phyloP scores from a whole-genome alignment of 805 yeast genomes.

The Clavispora asparagi region DNA sequence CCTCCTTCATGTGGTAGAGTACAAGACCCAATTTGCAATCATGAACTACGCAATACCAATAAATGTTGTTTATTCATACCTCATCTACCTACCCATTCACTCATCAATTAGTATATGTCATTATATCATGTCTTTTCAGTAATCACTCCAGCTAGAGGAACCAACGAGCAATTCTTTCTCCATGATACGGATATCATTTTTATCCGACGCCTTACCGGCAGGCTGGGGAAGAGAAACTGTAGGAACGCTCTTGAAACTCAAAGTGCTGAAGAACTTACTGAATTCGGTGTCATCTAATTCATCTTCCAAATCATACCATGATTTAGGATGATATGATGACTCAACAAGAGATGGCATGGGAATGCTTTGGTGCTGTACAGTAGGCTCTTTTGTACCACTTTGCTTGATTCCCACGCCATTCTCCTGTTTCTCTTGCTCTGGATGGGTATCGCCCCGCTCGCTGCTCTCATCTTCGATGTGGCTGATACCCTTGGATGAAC shows the following conservation, averaged over 20 bases:
- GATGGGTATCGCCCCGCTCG: neutral
- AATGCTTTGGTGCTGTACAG: constrained; percentile 2
- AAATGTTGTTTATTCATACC: neutral
- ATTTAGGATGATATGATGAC: constrained; percentile 23
- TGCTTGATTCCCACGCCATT: neutral
- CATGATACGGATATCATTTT: constrained; percentile 6
- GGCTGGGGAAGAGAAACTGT: neutral
- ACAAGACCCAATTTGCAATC: neutral
- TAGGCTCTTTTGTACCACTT: neutral
- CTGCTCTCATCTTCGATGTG: neutral
- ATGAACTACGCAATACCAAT: neutral
- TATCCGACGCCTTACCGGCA: constrained; percentile 3
- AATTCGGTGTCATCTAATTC: constrained; percentile 28
- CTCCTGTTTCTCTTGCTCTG: neutral
- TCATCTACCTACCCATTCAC: neutral
- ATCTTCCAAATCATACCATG: constrained; percentile 23
- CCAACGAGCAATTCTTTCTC: constrained; percentile 10
- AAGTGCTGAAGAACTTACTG: constrained; percentile 10
- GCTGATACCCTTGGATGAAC: neutral
- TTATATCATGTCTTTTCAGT: constrained; percentile 2
- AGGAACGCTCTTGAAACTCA: constrained; percentile 8
- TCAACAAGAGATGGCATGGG: constrained; percentile 29
- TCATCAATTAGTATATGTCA: neutral
- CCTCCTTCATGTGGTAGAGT: too few relatives aligned
- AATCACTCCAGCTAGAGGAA: constrained; percentile 8